Conservation (phyloP, 345 rosid species). For the Lepidium africanum region DNA sequence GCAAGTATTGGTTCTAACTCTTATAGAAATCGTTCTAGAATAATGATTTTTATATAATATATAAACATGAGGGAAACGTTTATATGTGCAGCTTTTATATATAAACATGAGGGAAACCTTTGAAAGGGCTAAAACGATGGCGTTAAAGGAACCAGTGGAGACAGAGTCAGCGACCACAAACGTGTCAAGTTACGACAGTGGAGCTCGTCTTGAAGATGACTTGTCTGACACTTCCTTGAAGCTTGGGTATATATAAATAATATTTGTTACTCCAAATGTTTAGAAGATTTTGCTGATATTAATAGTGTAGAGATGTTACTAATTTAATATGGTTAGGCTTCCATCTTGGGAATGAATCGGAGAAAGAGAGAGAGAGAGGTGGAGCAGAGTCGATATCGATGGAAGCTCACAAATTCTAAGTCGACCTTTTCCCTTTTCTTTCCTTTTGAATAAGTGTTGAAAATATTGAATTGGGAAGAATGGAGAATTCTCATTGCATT, state of each 20-base stretch:
- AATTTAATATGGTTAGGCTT: background rate
- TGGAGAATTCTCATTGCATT: background rate
- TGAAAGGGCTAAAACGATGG: constrained; percentile 10
- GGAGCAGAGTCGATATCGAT: background rate
- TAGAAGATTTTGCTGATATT: background rate
- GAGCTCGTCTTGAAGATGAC: constrained; percentile 47
- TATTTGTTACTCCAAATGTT: background rate
- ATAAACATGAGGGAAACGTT: background rate
- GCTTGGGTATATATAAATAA: constrained; percentile 43
- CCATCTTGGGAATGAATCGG: constrained; percentile 13
- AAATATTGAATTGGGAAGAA: background rate
- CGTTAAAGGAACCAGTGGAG: constrained; percentile 44
- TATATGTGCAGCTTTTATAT: constrained; percentile 8
- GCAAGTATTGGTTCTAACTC: constrained; percentile 30
- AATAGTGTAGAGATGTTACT: background rate
- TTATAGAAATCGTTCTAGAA: background rate
- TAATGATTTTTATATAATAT: background rate
- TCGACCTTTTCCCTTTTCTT: background rate
- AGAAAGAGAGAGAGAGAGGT: background rate
- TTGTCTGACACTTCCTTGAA: constrained; percentile 72
- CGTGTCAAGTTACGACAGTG: constrained; percentile 38
- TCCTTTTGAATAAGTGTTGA: constrained; percentile 4
- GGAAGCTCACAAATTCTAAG: background rate
- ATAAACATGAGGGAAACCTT: background rate
- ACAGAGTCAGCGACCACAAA: constrained; percentile 44